These are phyloP conservation scores for Rhynchosporium graminicola DNA, from an alignment of 2,329 filamentous ascomycete genomes.

Conservation along the genomic window DNA sequence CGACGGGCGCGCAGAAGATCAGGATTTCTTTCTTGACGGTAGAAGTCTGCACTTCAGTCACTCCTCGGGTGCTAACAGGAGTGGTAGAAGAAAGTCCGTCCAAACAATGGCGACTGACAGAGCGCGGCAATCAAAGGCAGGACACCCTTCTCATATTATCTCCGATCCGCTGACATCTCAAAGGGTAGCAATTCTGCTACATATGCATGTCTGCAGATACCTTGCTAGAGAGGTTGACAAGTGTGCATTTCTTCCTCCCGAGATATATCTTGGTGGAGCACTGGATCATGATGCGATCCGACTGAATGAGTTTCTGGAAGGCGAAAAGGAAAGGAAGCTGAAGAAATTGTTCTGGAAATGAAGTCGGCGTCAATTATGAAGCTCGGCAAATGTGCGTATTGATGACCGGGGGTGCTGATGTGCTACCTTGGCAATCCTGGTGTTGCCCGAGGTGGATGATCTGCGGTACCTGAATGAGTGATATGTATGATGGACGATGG, in stretches of 20 bases:
- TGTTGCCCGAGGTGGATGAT: slow-evolving; percentile 5
- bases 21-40: slow-evolving; percentile 41
- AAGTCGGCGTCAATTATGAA: neutral
- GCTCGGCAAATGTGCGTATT: neutral
- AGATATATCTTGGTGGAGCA: slow-evolving; percentile 32
- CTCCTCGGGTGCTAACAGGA: neutral
- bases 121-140: slow-evolving; percentile 38
- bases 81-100: slow-evolving; percentile 29
- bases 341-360: slow-evolving; percentile 22
- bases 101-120: slow-evolving; percentile 39
- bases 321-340: slow-evolving; percentile 31
- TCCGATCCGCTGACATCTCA: too few species aligned
- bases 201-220: slow-evolving; percentile 43
- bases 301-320: slow-evolving; percentile 30
- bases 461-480: slow-evolving; percentile 13
- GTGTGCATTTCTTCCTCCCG: slow-evolving; percentile 42
- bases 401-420: too few species aligned
- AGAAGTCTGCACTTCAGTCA: neutral
- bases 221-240: slow-evolving; percentile 38
- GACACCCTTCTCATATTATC: too few species aligned
- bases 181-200: slow-evolving; percentile 42
- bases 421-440: slow-evolving; percentile 7
- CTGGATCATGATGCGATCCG: slow-evolving; percentile 25
- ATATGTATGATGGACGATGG: neutral
- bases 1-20: slow-evolving; percentile 28